Evolutionary conservation across 2,329 filamentous ascomycete species (phyloP), one percentile per base, ranked within the genome.

Genomic region (Trichoderma afroharzianum): DNA sequence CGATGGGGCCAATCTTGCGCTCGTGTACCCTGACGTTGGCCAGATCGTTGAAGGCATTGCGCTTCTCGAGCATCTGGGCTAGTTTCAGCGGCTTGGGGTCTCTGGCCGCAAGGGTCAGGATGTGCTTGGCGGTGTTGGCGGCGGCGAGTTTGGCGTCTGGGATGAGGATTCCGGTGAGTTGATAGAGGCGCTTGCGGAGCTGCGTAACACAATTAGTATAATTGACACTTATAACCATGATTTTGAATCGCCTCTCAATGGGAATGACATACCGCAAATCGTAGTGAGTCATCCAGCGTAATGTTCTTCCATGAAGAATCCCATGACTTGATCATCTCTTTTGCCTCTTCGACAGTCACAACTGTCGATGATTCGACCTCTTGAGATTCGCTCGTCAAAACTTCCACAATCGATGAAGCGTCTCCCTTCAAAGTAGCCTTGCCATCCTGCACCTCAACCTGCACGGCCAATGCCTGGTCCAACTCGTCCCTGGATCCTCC

Each of bases 101-200:
- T 73, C 83, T 85, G 72, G 84, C 78, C 2, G 91, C 81, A 59
- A 88, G 80, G 30, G 83, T 82, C 55, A 93, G 80, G 66, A 93
- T 80, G 32, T 85, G 80, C 70, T 84, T 83, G 47, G 89, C 84
- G 9, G 86, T 90, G 66, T 80, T 81, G 73, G 89, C 84, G 58
- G 84, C 83, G 63, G 84, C 82, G 73, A 97, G 87, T 75, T 88
- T 86, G 61, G 88, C 84, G 81, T 98, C 95, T 18, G 92, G 85
- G 74, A 97, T 85, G 72, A 89, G 88, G 73, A 90, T 88, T 73
- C 93, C 93, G n/a, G 92, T 95, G 72, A 97, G 85, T 80, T 96
- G 92, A 80, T 92, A 89, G 73, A 94, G 84, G 72, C 93, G 91
- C 83, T 97, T 97, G 77, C 91, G 84, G 74, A 96, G 86, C 95